Evolutionary conservation across 2,329 filamentous ascomycete species (phyloP), one percentile per base, ranked within the genome.

Genomic region (Alternaria sp.): DNA sequence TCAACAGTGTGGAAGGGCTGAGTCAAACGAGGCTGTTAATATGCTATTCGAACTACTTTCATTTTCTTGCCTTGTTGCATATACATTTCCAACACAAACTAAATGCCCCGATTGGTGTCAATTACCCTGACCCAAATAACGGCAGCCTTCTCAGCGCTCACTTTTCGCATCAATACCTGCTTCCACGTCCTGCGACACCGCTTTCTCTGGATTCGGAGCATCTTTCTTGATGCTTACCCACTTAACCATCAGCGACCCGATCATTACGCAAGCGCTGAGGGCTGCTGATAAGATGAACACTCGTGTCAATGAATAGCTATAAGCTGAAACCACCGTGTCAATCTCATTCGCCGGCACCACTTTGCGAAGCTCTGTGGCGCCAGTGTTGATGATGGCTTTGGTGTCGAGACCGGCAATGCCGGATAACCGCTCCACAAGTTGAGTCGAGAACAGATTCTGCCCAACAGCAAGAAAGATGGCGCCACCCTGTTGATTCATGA

Each of bases 281-380:
- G 84, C 83, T n/a, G 88, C 78, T 2, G 82, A 83, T 8, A 91
- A 83, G 57, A 86, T 82, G 69, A 90, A 91, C 0, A 84, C 83
- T 49, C 82, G 76, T 1, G 82, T 82, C 22, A 92, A 73, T 0
- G 88, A 81, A 22, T 80, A 75, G 69, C 90, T 91, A 76, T 92
- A 92, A 0, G 87, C 88, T 0, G 80, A 65, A 1, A 88, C 78
- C 1, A 93, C 87, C 0, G 79, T 76, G 5, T 73, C 72, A 6
- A 88, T 73, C 54, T 82, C 84, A 54, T 86, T 68, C 0, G 77
- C 64, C 0, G 84, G 79, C n/a, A 92, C 85, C 2, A 81, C 71
- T 18, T 66, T 64, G 48, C 83, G 82, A 12, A 93, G 79, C 36
- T 87, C 83, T 0, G 89, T 92, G 0, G 85, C 84, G 26, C 85